phyloP scores from a whole-genome alignment of 2,329 filamentous ascomycete species.

The Coniochaeta sp. region DNA sequence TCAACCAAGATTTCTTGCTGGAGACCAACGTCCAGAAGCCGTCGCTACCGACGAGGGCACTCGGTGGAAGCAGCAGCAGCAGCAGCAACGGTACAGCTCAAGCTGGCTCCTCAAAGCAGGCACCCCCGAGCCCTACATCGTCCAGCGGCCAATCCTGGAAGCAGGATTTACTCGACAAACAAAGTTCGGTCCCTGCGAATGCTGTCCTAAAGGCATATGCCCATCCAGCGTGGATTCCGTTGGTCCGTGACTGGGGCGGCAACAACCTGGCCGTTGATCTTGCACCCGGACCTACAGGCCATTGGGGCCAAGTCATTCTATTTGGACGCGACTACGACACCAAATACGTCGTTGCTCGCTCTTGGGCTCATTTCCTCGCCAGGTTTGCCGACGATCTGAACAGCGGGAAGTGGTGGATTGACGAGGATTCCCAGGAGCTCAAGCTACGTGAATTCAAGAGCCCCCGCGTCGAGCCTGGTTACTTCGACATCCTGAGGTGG shows the following conservation, averaged over 20 bases:
- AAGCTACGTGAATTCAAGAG: constrained; percentile 90
- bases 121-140: constrained; percentile 43
- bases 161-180: constrained; percentile 73
- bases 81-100: constrained; percentile 22
- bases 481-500: constrained; percentile 93
- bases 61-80: constrained; percentile 48
- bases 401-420: constrained; percentile 84
- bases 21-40: constrained; percentile 48
- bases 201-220: constrained; percentile 89
- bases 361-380: constrained; percentile 83
- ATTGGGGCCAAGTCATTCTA: constrained; percentile 94
- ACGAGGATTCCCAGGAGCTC: constrained; percentile 85
- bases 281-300: constrained; percentile 79
- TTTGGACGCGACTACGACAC: constrained; percentile 97
- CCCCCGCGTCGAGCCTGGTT: constrained; percentile 81
- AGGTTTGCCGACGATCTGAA: constrained; percentile 82
- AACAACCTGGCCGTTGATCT: constrained; percentile 95
- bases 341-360: constrained; percentile 92
- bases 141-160: constrained; percentile 64
- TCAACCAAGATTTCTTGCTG: constrained; percentile 81
- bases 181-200: constrained; percentile 81
- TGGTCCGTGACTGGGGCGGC: constrained; percentile 96
- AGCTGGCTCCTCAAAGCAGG: constrained; percentile 59
- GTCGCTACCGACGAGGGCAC: constrained; percentile 61
- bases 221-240: constrained; percentile 89